Evolutionary conservation across 2,329 filamentous ascomycete genomes (phyloP).

Genomic region (Emydomyces testavorans): DNA sequence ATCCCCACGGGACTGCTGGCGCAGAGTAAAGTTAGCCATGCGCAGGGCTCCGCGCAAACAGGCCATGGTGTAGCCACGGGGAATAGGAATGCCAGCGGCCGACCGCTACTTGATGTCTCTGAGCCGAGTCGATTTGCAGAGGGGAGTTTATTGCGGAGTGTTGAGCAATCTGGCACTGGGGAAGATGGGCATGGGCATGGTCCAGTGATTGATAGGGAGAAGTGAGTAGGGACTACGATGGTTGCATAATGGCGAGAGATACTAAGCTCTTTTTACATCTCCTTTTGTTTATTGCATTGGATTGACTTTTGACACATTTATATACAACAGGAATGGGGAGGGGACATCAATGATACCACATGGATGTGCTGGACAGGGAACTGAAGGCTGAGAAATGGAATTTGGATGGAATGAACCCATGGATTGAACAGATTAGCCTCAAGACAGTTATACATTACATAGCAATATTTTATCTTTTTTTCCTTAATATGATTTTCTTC

Average conservation of each 20-base stretch:
- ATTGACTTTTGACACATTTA: not conserved
- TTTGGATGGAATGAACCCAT: not conserved
- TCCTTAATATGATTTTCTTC: not conserved
- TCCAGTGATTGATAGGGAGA: constrained; percentile 12
- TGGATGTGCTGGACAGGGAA: not conserved
- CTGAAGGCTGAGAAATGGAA: not conserved
- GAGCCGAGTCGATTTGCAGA: constrained; percentile 34
- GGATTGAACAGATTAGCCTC: too few relatives aligned
- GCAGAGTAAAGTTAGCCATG: constrained; percentile 15
- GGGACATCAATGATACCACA: constrained; percentile 1
- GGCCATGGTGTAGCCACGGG: constrained; percentile 34
- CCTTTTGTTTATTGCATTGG: not conserved
- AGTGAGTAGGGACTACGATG: not conserved
- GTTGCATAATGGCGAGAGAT: constrained; percentile 11
- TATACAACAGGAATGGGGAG: not conserved
- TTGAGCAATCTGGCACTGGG: constrained; percentile 23
- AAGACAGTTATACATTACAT: too few relatives aligned
- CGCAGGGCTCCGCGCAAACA: constrained; percentile 18
- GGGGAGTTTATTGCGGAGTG: constrained; percentile 35
- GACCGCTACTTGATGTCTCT: constrained; percentile 36
- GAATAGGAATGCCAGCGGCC: constrained; percentile 26
- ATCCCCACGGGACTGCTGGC: constrained; percentile 30
- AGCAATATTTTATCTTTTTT: not conserved
- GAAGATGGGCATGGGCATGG: constrained; percentile 9
- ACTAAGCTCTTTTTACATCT: constrained; percentile 1